Base-by-base conservation (phyloP, 1,139 yeast species). In the Pichia sp. region DNA sequence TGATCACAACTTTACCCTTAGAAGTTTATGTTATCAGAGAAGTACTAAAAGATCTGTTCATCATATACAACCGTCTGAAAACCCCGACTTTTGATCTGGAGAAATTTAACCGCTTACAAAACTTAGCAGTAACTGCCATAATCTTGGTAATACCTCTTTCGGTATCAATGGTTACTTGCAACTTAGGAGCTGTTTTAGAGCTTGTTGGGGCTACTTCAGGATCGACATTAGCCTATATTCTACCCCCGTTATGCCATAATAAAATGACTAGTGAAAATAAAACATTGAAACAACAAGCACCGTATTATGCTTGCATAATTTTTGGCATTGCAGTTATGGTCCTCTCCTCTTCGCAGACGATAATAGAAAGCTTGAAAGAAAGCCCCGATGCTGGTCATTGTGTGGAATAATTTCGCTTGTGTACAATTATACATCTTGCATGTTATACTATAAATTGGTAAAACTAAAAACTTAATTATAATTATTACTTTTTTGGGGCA, bases 151-250 rank as follows among this genome's bases (percentile, higher is more conserved):
- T 81, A 1, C 86, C 96, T 2, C 87, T 90, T 93, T 62, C 80
- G 0, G 85, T 90, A 4, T 80, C 97, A 0, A 73, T 92, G 50
- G 73, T 85, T 56, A 90, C 97, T 0, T 90, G 97, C 66, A 90
- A 92, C 62, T 75, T 92, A 56, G 98, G 98, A 1, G 87, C 95
- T 19, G 85, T 92, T 45, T 75, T 92, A 52, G 98, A 92, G 65
- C 75, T 92, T 7, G 90, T 90, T 38, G 98, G 98, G 1, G 93
- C 97, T 0, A 87, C 96, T 0, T 87, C 96, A 0, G 98, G 97
- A 0, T 88, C 96, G 13, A 75, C 89, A 41, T 85, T 92, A 87
- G 97, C 98, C 0, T 92, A 89, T 65, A 89, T 92, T 23, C 74
- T 92, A 11, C 98, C 98, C 0, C 97, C 97, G 5, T 69, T 85